A percentile compares a stretch with the other conserved stretches of the same genome.
Conservation (phyloP, 148 eudicot genomes). For the Drosera capensis region DNA sequence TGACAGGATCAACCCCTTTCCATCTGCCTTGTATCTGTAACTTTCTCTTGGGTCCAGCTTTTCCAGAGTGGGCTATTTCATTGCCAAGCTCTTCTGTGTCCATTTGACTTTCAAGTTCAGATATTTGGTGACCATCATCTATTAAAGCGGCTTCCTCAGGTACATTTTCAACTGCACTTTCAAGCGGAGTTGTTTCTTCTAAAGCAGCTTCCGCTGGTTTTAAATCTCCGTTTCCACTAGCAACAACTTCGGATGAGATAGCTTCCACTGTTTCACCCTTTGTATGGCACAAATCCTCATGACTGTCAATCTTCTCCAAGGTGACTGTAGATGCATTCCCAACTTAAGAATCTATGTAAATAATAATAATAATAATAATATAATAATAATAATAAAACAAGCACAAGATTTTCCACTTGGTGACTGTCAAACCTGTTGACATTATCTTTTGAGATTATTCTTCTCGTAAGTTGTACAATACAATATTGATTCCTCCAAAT, state of each 20-base stretch:
- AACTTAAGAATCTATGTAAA: too few species aligned
- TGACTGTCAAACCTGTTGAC: too few species aligned
- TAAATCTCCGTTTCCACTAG: constrained; percentile 10
- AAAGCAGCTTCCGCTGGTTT: constrained; percentile 13
- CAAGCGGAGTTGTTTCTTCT: constrained; percentile 19
- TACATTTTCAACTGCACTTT: constrained; percentile 5
- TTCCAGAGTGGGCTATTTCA: constrained; percentile 18
- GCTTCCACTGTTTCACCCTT: constrained; percentile 6
- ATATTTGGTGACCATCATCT: constrained; percentile 14
- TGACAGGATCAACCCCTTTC: constrained; percentile 91
- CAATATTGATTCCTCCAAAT: too few species aligned
- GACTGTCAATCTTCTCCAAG: constrained; percentile 22
- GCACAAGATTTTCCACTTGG: too few species aligned
- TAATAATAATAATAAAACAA: too few species aligned
- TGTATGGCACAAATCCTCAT: constrained; percentile 9
- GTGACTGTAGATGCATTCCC: constrained; percentile 21
- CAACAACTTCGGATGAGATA: constrained; percentile 12
- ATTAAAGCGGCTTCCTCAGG: constrained; percentile 6
- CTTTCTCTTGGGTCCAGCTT: constrained; percentile 55
- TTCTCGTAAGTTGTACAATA: too few species aligned
- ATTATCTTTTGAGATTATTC: too few species aligned
- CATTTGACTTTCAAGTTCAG: constrained; percentile 25
- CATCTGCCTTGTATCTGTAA: constrained; percentile 79
- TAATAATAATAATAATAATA: too few species aligned
- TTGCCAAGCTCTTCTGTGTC: constrained; percentile 18